phyloP scores from a whole-genome alignment of 208 protist species.

The Sergeia podlipaevii region DNA sequence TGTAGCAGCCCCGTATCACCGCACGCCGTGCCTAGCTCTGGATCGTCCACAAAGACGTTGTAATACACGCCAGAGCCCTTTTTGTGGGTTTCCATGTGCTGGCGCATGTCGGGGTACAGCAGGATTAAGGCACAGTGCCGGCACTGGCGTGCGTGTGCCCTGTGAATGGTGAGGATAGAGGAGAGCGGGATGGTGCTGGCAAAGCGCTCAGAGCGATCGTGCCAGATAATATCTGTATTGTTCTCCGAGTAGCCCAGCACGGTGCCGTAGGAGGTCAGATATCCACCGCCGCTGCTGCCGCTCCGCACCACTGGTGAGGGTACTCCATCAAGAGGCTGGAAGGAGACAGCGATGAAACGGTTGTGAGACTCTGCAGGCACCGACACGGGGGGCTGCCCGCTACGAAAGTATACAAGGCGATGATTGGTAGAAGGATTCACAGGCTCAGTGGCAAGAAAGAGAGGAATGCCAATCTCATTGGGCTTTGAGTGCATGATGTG shows the following conservation, averaged over 20 bases:
- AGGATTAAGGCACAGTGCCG: constrained; percentile 61
- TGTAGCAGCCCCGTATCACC: constrained; percentile 67
- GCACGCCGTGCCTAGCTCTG: constrained; percentile 46
- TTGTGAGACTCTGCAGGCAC: constrained; percentile 33
- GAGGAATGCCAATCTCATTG: constrained; percentile 31
- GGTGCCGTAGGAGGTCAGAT: constrained; percentile 45
- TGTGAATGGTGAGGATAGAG: constrained; percentile 32
- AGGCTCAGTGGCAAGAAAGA: constrained; percentile 39
- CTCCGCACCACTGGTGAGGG: not conserved
- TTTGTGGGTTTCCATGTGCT: constrained; percentile 61
- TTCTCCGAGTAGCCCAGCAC: constrained; percentile 74
- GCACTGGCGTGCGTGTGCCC: constrained; percentile 47
- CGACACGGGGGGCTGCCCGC: constrained; percentile 25
- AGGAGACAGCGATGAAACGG: constrained; percentile 40
- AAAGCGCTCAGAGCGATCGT: constrained; percentile 60
- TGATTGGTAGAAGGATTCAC: constrained; percentile 33
- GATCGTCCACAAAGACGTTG: constrained; percentile 47
- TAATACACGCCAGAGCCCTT: constrained; percentile 40
- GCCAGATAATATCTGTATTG: constrained; percentile 69
- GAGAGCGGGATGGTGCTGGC: constrained; percentile 43
- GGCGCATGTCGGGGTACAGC: constrained; percentile 36
- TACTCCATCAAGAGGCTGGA: constrained; percentile 15
- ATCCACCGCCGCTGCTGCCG: constrained; percentile 1
- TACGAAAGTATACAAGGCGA: constrained; percentile 57
- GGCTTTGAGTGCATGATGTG: constrained; percentile 12